Conservation (phyloP, 495 filamentous ascomycete species). For the Penicillium crystallinum region DNA sequence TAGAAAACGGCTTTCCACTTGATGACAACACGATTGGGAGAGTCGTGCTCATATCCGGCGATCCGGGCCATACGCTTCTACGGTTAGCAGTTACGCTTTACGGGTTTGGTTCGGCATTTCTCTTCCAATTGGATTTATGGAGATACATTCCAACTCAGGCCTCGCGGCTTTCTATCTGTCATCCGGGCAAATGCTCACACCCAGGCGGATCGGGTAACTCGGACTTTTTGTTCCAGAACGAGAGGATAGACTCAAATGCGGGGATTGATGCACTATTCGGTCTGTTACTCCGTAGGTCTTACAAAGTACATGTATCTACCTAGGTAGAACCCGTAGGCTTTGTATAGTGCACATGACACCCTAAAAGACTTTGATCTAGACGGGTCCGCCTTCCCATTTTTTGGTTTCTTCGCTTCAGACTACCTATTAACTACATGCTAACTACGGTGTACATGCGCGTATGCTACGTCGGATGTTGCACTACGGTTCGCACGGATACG, state of each 20-base stretch:
- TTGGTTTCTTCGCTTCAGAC: not conserved
- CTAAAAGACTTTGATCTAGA: not conserved
- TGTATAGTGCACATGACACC: not conserved
- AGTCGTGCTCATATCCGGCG: conserved; percentile 17
- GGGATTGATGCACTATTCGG: too few species aligned
- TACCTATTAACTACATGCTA: not conserved
- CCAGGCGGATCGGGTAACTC: not conserved
- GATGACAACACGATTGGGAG: conserved; percentile 28
- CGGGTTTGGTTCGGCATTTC: not conserved
- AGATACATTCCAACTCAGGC: conserved; percentile 1
- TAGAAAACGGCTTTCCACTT: not conserved
- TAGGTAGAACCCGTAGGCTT: too few species aligned
- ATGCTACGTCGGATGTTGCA: too few species aligned
- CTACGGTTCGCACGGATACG: not conserved
- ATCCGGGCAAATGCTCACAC: not conserved
- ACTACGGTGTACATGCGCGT: too few species aligned
- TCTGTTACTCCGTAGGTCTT: too few species aligned
- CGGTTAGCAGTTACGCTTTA: not conserved
- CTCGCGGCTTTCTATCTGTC: not conserved
- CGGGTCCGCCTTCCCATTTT: not conserved
- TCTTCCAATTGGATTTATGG: not conserved
- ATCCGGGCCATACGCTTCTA: conserved; percentile 18
- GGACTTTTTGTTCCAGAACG: not conserved
- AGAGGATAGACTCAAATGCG: not conserved
- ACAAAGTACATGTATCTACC: too few species aligned